phyloP scores from a whole-genome alignment of 352 stramenopile genomes.

The Phytopythium delawarense region DNA sequence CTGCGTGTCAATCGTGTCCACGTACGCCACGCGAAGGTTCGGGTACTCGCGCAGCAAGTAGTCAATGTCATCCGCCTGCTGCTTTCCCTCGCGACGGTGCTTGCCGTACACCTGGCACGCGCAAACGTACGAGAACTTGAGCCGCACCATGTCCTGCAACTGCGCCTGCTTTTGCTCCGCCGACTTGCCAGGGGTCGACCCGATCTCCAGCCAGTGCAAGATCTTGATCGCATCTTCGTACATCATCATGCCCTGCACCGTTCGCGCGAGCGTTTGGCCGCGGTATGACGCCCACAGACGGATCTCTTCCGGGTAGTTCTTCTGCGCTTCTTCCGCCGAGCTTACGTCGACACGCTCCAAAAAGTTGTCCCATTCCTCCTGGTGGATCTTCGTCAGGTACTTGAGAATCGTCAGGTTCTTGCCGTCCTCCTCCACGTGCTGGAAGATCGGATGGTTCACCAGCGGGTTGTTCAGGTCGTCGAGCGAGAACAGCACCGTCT shows the following conservation, averaged over 20 bases:
- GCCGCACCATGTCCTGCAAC: slow-evolving; percentile 77
- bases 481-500: slow-evolving; percentile 76
- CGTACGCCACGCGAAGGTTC: slow-evolving; percentile 83
- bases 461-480: slow-evolving; percentile 78
- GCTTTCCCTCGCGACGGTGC: slow-evolving; percentile 56
- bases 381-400: slow-evolving; percentile 82
- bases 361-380: slow-evolving; percentile 86
- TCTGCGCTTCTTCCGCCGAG: slow-evolving; percentile 63
- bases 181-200: slow-evolving; percentile 53
- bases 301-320: slow-evolving; percentile 69
- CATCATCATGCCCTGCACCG: slow-evolving; percentile 85
- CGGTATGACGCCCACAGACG: slow-evolving; percentile 80
- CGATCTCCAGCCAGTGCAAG: slow-evolving; percentile 81
- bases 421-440: slow-evolving; percentile 77
- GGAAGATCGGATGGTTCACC: slow-evolving; percentile 83
- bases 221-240: slow-evolving; percentile 88
- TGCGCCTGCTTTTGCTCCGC: slow-evolving; percentile 77
- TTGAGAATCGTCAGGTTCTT: slow-evolving; percentile 86
- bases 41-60: slow-evolving; percentile 77
- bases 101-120: slow-evolving; percentile 84
- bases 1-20: slow-evolving; percentile 53
- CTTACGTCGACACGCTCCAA: slow-evolving; percentile 77
- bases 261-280: slow-evolving; percentile 73
- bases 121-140: slow-evolving; percentile 87
- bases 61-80: slow-evolving; percentile 78